Conservation (phyloP, 2,329 filamentous ascomycete genomes). For the Phaeomoniella chlamydospora region DNA sequence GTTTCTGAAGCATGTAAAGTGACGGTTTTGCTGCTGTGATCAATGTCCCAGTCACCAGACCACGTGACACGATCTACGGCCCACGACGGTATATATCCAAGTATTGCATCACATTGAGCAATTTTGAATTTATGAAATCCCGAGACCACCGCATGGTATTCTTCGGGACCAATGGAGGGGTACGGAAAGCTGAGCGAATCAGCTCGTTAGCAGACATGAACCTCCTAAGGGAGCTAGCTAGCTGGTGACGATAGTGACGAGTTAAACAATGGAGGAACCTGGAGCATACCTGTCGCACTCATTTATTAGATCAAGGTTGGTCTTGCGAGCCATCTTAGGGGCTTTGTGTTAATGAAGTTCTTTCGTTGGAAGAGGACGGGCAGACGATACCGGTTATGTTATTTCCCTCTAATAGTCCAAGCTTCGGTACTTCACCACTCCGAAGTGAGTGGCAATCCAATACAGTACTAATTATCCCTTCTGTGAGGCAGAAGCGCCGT, state of each 20-base stretch:
- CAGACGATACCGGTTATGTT: too few species aligned
- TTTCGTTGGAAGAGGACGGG: too few species aligned
- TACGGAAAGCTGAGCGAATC: conserved; percentile 58
- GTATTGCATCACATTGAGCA: conserved; percentile 44
- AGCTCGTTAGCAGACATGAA: neutral
- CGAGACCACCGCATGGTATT: conserved; percentile 37
- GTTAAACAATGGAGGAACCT: neutral
- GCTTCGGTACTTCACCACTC: too few species aligned
- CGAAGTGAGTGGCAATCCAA: too few species aligned
- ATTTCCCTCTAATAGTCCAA: too few species aligned
- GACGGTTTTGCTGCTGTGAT: conserved; percentile 46
- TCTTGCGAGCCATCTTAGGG: too few species aligned
- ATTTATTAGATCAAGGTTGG: conserved; percentile 39
- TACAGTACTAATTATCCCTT: too few species aligned
- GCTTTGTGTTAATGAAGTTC: too few species aligned
- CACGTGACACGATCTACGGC: conserved; percentile 22
- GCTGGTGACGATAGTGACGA: too few species aligned
- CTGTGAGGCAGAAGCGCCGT: too few species aligned
- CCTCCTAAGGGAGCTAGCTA: too few species aligned
- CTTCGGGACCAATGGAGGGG: conserved; percentile 41
- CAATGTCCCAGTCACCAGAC: conserved; percentile 46
- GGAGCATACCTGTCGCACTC: conserved; percentile 38
- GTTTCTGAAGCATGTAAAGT: conserved; percentile 43
- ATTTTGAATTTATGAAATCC: conserved; percentile 54
- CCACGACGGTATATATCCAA: conserved; percentile 41